These are phyloP conservation scores for Ophiosphaerella narmari DNA, from an alignment of 2,329 filamentous ascomycete species.

Conservation along the genomic window DNA sequence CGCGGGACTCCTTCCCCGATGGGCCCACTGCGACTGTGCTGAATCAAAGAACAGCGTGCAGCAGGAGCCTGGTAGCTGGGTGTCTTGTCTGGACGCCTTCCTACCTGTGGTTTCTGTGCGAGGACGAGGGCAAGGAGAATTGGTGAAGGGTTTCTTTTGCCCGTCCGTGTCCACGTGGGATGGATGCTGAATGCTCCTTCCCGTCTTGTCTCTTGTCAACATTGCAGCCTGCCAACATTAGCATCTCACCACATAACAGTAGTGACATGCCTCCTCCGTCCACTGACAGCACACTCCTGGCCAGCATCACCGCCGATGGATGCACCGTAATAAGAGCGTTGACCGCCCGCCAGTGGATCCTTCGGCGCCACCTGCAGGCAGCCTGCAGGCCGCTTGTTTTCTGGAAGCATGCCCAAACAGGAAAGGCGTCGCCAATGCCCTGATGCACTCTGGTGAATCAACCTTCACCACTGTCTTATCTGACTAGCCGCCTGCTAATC, in stretches of 20 bases:
- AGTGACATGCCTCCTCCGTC: neutral
- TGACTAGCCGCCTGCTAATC: neutral
- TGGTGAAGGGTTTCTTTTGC: constrained; percentile 25
- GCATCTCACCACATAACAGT: too few species aligned
- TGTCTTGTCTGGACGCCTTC: neutral
- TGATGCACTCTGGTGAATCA: too few species aligned
- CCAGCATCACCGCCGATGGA: constrained; percentile 6
- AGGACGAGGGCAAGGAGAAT: neutral
- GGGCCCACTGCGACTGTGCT: constrained; percentile 29
- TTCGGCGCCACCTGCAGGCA: constrained; percentile 18
- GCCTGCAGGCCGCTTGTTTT: constrained; percentile 15
- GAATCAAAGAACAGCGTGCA: constrained; percentile 8
- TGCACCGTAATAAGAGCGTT: constrained; percentile 27
- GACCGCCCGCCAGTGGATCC: constrained; percentile 26
- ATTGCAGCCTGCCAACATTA: too few species aligned
- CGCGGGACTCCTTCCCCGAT: constrained; percentile 41
- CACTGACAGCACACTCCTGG: neutral
- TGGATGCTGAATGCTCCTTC: constrained; percentile 3
- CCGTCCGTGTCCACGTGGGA: constrained; percentile 32
- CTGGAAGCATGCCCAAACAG: constrained; percentile 19
- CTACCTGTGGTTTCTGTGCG: neutral
- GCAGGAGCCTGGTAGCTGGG: constrained; percentile 6
- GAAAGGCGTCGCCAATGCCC: neutral
- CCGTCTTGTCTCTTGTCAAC: neutral
- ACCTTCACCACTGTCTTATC: too few species aligned